Evolutionary conservation across 116 monocot genomes (phyloP).

Genomic region (Dioscorea cayenensis): DNA sequence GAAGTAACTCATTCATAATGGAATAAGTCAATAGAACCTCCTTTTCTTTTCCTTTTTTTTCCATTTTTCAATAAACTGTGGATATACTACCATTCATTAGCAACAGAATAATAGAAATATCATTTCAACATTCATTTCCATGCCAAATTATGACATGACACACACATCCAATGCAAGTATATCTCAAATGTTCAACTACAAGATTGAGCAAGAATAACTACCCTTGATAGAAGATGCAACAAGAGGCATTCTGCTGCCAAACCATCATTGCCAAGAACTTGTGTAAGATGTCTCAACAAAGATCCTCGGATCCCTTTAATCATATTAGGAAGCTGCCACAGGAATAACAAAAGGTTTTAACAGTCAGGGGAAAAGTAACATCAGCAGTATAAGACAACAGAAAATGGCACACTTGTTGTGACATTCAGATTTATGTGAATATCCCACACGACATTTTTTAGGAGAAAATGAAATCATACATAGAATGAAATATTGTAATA

Average conservation of each 20-base stretch:
- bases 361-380: background rate
- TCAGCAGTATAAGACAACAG: background rate
- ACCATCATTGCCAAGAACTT: slow-evolving; percentile 75
- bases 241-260: slow-evolving; percentile 71
- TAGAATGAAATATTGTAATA: background rate
- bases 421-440: background rate
- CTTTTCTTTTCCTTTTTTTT: too few species aligned
- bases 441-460: background rate
- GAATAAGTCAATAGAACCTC: too few species aligned
- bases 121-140: too few species aligned
- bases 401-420: background rate
- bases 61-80: too few species aligned
- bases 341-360: background rate
- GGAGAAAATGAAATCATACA: background rate
- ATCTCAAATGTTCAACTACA: background rate
- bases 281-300: slow-evolving; percentile 56
- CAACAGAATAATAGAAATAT: too few species aligned
- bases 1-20: too few species aligned
- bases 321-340: slow-evolving; percentile 47
- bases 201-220: slow-evolving; percentile 11
- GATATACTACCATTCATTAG: too few species aligned
- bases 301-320: slow-evolving; percentile 61
- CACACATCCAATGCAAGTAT: too few species aligned
- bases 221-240: slow-evolving; percentile 88
- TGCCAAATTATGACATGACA: too few species aligned